A percentile compares a stretch with the other conserved stretches of the same genome.
Evolutionary conservation across 2,329 filamentous ascomycete genomes (phyloP).

Genomic region (Paraconiothyrium brasiliense): DNA sequence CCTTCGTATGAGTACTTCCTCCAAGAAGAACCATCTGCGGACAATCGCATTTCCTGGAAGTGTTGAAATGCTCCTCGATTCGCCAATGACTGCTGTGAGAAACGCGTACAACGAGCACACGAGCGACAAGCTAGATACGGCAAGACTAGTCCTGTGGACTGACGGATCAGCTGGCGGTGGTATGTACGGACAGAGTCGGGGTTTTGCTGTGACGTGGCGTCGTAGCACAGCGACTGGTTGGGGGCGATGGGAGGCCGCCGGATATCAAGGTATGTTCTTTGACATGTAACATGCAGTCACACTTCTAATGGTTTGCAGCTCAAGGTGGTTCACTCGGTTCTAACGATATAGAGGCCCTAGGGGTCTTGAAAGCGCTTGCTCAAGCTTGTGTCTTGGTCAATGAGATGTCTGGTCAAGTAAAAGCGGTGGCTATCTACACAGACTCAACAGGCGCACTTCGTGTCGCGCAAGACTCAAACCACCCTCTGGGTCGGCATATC

Average conservation of each 20-base stretch:
- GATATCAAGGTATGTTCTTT: slow-evolving; percentile 16
- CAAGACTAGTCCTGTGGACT: slow-evolving; percentile 21
- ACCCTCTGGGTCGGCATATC: neutral
- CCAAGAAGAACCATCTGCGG: neutral
- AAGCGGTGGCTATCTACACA: slow-evolving; percentile 22
- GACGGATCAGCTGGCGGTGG: slow-evolving; percentile 18
- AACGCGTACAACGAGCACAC: slow-evolving; percentile 24
- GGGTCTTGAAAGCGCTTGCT: slow-evolving; percentile 23
- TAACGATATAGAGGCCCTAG: slow-evolving; percentile 15
- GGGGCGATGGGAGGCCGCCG: slow-evolving; percentile 16
- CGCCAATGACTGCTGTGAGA: slow-evolving; percentile 2
- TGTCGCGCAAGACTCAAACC: neutral
- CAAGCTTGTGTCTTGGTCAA: slow-evolving; percentile 12
- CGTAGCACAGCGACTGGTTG: slow-evolving; percentile 14
- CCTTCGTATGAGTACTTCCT: neutral
- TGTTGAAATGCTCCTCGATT: neutral
- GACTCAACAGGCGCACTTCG: slow-evolving; percentile 12
- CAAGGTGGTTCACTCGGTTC: neutral
- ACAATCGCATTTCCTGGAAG: slow-evolving; percentile 13
- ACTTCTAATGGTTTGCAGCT: neutral
- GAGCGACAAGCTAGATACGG: neutral
- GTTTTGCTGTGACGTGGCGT: slow-evolving; percentile 20
- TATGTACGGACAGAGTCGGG: neutral
- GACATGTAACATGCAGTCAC: neutral
- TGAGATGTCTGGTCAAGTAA: slow-evolving; percentile 1